These are phyloP conservation scores for Aphanomyces invadans DNA, from an alignment of 352 stramenopile species.

Conservation along the genomic window DNA sequence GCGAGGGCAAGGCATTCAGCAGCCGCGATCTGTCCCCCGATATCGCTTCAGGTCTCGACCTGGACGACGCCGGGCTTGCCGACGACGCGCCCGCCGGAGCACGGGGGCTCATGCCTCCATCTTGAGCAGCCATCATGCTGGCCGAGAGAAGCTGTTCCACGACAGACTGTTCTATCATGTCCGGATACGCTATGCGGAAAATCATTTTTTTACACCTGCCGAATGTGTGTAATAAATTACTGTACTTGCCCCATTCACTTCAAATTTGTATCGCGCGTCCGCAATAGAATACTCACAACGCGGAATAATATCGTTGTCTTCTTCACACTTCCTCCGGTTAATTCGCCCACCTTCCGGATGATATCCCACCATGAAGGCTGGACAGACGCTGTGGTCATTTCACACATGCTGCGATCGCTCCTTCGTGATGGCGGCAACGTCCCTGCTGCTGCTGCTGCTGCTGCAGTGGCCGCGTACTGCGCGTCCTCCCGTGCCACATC, in stretches of 20 bases:
- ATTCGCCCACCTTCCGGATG: background rate
- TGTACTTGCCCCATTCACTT: too few species aligned
- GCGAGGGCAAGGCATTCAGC: slow-evolving; percentile 28
- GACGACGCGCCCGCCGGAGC: too few species aligned
- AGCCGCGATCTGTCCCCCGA: slow-evolving; percentile 28
- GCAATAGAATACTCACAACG: too few species aligned
- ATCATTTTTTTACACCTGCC: background rate
- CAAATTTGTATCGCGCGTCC: too few species aligned
- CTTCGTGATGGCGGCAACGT: too few species aligned
- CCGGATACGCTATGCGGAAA: background rate
- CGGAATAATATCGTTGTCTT: too few species aligned
- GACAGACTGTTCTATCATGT: background rate
- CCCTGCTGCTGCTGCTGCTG: background rate
- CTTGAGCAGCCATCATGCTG: background rate
- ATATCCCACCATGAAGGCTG: background rate
- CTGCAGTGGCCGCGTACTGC: background rate
- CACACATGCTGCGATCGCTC: slow-evolving; percentile 8
- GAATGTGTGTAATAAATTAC: too few species aligned
- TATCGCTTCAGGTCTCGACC: background rate
- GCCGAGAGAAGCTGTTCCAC: background rate
- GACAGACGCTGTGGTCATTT: background rate
- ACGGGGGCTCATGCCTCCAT: background rate
- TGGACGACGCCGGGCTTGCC: background rate
- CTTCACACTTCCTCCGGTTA: too few species aligned
- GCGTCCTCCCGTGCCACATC: background rate